Base-by-base conservation (phyloP, 169 alveolate genomes). In the Plasmodium sp. region DNA sequence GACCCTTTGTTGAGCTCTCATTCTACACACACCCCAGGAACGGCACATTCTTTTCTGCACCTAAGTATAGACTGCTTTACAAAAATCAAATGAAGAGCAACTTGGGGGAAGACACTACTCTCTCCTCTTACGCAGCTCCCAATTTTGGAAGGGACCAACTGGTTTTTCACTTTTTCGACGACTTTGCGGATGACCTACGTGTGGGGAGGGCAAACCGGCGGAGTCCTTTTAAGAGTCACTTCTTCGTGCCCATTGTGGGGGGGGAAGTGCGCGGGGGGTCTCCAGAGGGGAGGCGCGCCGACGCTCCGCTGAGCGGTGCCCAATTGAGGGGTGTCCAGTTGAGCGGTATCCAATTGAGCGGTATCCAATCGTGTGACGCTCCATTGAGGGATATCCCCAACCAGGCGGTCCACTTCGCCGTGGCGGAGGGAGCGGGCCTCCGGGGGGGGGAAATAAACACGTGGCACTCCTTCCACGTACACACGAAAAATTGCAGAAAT, bases 391-490 rank as follows among this genome's bases (percentile, higher is more conserved):
- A n/a, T n/a, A n/a, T n/a, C n/a, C n/a, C 45, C 77, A 33, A 7
- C 36, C 54, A 90, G 36, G 83, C 48, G 0, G 58, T 92, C 74
- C 54, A 91, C 79, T 83, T 82, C 27, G 94, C 93, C 72, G 81
- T 95, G 34, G 97, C 96, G 33, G 97, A 96, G 67, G 97, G 97
- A 27, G 88, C 39, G 22, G 97, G 97, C 7, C 73, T 96, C 51
- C 34, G 43, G 34, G 97, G 97, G 3, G 97, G 97, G 14, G 96
- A 95, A 62, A 81, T 95, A 71, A 96, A 96, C 36, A 82, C 92
- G 41, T 96, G 97, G 97, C 94, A 95, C 36, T 94, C 93, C 71
- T 95, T 96, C 82, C 79, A 86, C 83, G 97, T 96, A 41, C 80
- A 94, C 41, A 92, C 95, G n/a, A 92, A 81, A 82, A 82, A 92